Evolutionary conservation across 306 rosid genomes (phyloP).

Genomic region (Sophora flavescens): DNA sequence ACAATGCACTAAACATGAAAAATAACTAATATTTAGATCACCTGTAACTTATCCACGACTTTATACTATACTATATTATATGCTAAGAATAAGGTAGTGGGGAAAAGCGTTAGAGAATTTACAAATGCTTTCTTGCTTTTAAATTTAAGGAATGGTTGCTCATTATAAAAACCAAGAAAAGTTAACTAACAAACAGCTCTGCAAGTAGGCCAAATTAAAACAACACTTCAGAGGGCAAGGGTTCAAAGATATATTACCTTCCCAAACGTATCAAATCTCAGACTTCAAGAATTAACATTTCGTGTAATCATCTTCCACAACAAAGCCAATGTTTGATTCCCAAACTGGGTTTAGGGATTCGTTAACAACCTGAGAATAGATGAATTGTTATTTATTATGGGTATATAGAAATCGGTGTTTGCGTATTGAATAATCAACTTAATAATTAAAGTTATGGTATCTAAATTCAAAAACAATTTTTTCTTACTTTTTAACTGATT

Average conservation of each 20-base stretch:
- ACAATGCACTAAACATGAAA: neutral
- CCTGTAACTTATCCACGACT: neutral
- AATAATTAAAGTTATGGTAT: neutral
- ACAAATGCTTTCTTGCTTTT: neutral
- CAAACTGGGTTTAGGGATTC: constrained; percentile 89
- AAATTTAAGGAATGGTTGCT: neutral
- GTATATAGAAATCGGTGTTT: constrained; percentile 9
- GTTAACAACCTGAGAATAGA: constrained; percentile 70
- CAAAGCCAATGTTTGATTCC: constrained; percentile 97
- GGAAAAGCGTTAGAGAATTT: neutral
- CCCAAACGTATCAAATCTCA: constrained; percentile 95
- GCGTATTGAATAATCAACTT: neutral
- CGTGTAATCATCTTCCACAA: constrained; percentile 96
- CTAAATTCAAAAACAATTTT: constrained; percentile 14
- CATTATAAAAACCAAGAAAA: neutral
- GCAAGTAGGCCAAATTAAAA: neutral
- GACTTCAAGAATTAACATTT: constrained; percentile 81
- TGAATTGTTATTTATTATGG: neutral
- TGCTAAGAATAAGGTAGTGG: neutral
- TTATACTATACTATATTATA: neutral
- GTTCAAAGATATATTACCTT: constrained; percentile 67
- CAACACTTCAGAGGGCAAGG: constrained; percentile 6
- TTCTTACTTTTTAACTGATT: constrained; percentile 6
- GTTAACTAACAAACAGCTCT: neutral
- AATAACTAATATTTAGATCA: neutral